Conservation (phyloP, 2,329 filamentous ascomycete genomes). For the Rhexocercosporidium sp. region DNA sequence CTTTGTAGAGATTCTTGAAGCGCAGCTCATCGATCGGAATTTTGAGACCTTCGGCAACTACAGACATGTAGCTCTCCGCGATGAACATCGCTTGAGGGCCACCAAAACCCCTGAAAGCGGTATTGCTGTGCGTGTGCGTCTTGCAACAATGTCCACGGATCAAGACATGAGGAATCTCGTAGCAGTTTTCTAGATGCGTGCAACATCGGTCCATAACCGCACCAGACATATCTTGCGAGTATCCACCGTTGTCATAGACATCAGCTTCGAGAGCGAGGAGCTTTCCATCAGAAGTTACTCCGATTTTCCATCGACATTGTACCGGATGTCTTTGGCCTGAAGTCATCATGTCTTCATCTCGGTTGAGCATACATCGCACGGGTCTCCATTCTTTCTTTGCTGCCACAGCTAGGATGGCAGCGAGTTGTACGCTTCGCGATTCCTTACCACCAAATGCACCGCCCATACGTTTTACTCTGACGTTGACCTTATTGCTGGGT, state of each 20-base stretch:
- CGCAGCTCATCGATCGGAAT: conserved; percentile 82
- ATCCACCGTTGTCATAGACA: conserved; percentile 89
- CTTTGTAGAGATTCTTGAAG: conserved; percentile 84
- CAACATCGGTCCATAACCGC: conserved; percentile 86
- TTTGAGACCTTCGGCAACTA: conserved; percentile 82
- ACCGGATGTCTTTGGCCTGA: conserved; percentile 93
- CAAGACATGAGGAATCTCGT: conserved; percentile 83
- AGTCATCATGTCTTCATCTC: conserved; percentile 91
- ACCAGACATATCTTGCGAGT: conserved; percentile 63
- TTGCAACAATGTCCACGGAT: conserved; percentile 85
- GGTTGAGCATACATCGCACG: conserved; percentile 91
- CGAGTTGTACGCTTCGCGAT: conserved; percentile 81
- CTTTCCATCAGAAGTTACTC: conserved; percentile 87
- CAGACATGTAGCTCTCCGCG: conserved; percentile 84
- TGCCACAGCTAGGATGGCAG: conserved; percentile 81
- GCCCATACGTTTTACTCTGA: conserved; percentile 88
- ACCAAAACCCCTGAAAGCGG: conserved; percentile 93
- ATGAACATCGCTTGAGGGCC: conserved; percentile 96
- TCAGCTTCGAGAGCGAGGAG: conserved; percentile 87
- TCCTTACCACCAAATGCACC: conserved; percentile 97
- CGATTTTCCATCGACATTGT: conserved; percentile 87
- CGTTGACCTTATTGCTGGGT: conserved; percentile 84
- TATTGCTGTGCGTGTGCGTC: conserved; percentile 84
- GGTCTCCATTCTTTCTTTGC: conserved; percentile 83
- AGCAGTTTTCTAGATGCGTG: conserved; percentile 84